Evolutionary conservation across 768 basidiomycete genomes (phyloP), one percentile per base, ranked within the genome.

Genomic region (Termitomyces sp.): DNA sequence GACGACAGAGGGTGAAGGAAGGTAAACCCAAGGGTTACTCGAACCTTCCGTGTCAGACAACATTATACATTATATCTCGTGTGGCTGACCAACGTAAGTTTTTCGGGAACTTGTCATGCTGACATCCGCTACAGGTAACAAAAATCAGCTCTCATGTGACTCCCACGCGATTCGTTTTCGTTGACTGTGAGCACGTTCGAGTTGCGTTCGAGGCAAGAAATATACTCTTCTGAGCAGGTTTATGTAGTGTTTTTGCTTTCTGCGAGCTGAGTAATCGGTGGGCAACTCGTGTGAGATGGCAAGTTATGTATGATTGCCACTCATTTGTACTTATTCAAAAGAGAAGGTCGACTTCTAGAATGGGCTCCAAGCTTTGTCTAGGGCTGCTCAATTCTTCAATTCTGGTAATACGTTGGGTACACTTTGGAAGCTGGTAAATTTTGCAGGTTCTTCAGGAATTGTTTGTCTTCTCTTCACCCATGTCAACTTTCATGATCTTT

Each of bases 401-500:
- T n/a, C n/a, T n/a, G n/a, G n/a, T n/a, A n/a, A n/a, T n/a, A n/a
- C n/a, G n/a, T n/a, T n/a, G n/a, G n/a, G n/a, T n/a, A n/a, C n/a
- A n/a, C n/a, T n/a, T n/a, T n/a, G n/a, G n/a, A n/a, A n/a, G n/a
- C n/a, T n/a, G n/a, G n/a, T n/a, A 40, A n/a, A 30, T 4, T 30
- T 30, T 30, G 30, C n/a, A n/a, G 48, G n/a, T 37, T 22, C 20
- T 49, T 40, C 33, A 50, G 37, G 47, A 55, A 55, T 26, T 27
- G 26, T 4, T 43, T 40, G 46, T 56, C 49, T 56, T 33, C 46
- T 22, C 26, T 30, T 30, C 14, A 24, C 18, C 24, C 40, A 45
- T 56, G 54, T 39, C 55, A 30, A 32, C 36, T 43, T 44, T 37
- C 59, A 40, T 56, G 55, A 60, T 39, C 39, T 42, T 34, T 37